Conservation (phyloP, 2,329 filamentous ascomycete genomes). For the Colletotrichum trifolii region DNA sequence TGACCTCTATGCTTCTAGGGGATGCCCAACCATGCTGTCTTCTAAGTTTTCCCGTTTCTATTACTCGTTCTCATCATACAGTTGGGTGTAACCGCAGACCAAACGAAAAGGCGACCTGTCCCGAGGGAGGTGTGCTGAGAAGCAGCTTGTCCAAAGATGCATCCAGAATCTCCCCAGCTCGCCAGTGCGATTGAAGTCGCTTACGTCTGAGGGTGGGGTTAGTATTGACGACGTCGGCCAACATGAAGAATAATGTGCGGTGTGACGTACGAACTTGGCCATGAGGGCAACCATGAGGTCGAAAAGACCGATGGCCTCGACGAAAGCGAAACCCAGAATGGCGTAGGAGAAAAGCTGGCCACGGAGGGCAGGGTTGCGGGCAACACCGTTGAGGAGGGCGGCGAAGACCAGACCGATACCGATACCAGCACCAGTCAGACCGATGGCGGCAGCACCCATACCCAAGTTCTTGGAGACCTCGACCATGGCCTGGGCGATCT, state of each 20-base stretch:
- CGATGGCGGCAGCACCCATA: constrained; percentile 90
- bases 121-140: constrained; percentile 11
- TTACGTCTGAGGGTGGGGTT: constrained; percentile 26
- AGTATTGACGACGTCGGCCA: constrained; percentile 1
- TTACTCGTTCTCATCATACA: constrained; percentile 31
- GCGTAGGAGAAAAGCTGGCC: constrained; percentile 96
- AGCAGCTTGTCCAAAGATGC: constrained; percentile 27
- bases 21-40: constrained; percentile 35
- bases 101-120: constrained; percentile 35
- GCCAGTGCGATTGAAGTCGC: constrained; percentile 35
- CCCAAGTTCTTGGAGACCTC: constrained; percentile 91
- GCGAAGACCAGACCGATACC: constrained; percentile 96
- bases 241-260: not conserved
- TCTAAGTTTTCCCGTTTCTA: constrained; percentile 34
- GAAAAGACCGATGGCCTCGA: constrained; percentile 91
- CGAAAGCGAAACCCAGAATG: constrained; percentile 96
- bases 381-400: constrained; percentile 87
- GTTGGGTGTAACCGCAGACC: constrained; percentile 25
- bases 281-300: constrained; percentile 93
- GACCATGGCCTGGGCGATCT: constrained; percentile 89
- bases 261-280: constrained; percentile 82
- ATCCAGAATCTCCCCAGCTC: constrained; percentile 29
- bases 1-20: constrained; percentile 34
- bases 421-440: constrained; percentile 92
- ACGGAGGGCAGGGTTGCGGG: constrained; percentile 94